A percentile compares a stretch with the other conserved stretches of the same genome.
Conservation (phyloP, 2,329 filamentous ascomycete genomes). For the Sclerotinia trifoliorum region DNA sequence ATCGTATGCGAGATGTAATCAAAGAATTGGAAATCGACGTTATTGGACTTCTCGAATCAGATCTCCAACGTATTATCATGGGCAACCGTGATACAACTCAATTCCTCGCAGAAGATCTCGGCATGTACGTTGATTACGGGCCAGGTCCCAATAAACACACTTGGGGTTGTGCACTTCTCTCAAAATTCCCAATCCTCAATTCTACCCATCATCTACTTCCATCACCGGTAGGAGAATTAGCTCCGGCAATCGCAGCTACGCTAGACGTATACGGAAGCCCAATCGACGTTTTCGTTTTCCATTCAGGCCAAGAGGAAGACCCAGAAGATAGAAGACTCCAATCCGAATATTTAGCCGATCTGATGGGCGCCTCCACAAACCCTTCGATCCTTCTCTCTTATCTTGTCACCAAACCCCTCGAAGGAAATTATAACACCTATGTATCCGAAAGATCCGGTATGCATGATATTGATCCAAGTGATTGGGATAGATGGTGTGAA, state of each 20-base stretch:
- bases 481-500: conserved; percentile 99
- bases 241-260: conserved; percentile 95
- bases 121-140: conserved; percentile 98
- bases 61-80: conserved; percentile 98
- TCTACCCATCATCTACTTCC: conserved; percentile 94
- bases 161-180: conserved; percentile 89
- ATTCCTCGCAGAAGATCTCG: conserved; percentile 90
- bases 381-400: conserved; percentile 87
- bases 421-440: conserved; percentile 97
- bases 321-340: conserved; percentile 87
- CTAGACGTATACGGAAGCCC: conserved; percentile 86
- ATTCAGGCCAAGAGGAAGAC: conserved; percentile 97
- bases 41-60: conserved; percentile 88
- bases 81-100: conserved; percentile 96
- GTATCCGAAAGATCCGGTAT: conserved; percentile 84
- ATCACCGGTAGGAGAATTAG: conserved; percentile 89
- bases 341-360: conserved; percentile 76
- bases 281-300: conserved; percentile 95
- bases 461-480: conserved; percentile 87
- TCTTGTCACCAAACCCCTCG: conserved; percentile 81
- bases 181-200: conserved; percentile 96
- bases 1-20: conserved; percentile 87
- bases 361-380: conserved; percentile 81
- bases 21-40: conserved; percentile 97
- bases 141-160: conserved; percentile 99